A percentile compares a stretch with the other conserved stretches of the same genome.
Conservation (phyloP, 352 stramenopile species). For the Phytophthora litchii region DNA sequence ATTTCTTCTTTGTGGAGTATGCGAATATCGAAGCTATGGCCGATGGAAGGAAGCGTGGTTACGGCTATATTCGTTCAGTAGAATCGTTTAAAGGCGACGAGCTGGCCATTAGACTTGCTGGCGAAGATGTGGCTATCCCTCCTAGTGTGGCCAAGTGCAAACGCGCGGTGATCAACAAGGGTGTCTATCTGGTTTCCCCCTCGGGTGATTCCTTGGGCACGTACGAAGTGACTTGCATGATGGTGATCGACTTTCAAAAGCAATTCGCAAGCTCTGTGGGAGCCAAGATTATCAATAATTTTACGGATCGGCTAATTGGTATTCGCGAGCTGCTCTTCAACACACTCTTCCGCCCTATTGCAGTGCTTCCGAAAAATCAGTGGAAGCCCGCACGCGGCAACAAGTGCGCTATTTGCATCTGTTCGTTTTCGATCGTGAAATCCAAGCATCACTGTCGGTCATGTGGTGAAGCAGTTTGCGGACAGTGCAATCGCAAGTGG, state of each 20-base stretch:
- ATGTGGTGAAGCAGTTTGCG: conserved; percentile 83
- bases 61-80: conserved; percentile 79
- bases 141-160: conserved; percentile 88
- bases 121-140: conserved; percentile 68
- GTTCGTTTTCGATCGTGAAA: conserved; percentile 76
- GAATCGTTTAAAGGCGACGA: conserved; percentile 87
- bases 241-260: conserved; percentile 87
- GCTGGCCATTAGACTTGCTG: conserved; percentile 67
- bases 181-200: conserved; percentile 68
- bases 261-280: conserved; percentile 67
- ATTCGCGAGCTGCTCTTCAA: conserved; percentile 87
- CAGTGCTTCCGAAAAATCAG: conserved; percentile 54
- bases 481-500: conserved; percentile 85
- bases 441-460: conserved; percentile 80
- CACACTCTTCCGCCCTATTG: conserved; percentile 80
- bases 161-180: conserved; percentile 83
- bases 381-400: conserved; percentile 69
- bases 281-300: conserved; percentile 79
- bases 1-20: conserved; percentile 91
- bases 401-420: conserved; percentile 71
- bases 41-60: conserved; percentile 69
- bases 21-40: conserved; percentile 75
- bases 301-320: conserved; percentile 75
- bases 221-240: conserved; percentile 86
- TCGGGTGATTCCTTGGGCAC: conserved; percentile 40